Evolutionary conservation across 1,284 basidiomycete species (phyloP).

Genomic region (Apiotrichum brassicae): DNA sequence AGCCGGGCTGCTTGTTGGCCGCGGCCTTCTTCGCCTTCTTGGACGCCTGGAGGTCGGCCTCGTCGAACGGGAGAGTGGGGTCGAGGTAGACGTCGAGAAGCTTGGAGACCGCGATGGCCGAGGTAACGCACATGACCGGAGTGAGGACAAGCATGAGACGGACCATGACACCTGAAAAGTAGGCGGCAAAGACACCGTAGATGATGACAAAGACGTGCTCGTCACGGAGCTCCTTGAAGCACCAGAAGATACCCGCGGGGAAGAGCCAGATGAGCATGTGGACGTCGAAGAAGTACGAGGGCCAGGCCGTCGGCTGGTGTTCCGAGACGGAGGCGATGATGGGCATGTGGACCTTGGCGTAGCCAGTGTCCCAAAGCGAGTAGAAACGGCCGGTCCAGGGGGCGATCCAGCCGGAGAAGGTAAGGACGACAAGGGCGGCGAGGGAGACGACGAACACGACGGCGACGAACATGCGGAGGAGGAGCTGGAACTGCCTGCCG

Average conservation of each 20-base stretch:
- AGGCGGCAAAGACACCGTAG: constrained; percentile 90
- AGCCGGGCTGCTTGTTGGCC: constrained; percentile 18
- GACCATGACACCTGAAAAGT: constrained; percentile 99
- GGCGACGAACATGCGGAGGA: constrained; percentile 66
- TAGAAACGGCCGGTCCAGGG: constrained; percentile 99
- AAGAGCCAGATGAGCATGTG: constrained; percentile 97
- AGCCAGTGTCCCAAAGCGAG: constrained; percentile 98
- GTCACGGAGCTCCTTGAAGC: constrained; percentile 89
- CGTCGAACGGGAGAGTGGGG: constrained; percentile 45
- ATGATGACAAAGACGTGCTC: constrained; percentile 99
- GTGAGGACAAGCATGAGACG: constrained; percentile 53
- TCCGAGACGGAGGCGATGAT: constrained; percentile 99
- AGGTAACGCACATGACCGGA: constrained; percentile 56
- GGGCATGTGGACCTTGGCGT: constrained; percentile 85
- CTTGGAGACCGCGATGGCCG: constrained; percentile 84
- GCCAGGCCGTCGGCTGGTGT: constrained; percentile 99
- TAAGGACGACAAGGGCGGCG: constrained; percentile 66
- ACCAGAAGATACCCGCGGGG: constrained; percentile 90
- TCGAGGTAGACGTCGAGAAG: constrained; percentile 86
- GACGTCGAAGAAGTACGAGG: constrained; percentile 96
- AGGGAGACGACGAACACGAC: constrained; percentile 67
- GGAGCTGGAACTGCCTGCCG: constrained; percentile 83
- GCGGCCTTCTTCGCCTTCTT: constrained; percentile 58
- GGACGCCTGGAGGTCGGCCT: constrained; percentile 29
- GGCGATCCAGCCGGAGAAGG: constrained; percentile 92